phyloP scores from a whole-genome alignment of 805 yeast species.

The Lachancea sp. region DNA sequence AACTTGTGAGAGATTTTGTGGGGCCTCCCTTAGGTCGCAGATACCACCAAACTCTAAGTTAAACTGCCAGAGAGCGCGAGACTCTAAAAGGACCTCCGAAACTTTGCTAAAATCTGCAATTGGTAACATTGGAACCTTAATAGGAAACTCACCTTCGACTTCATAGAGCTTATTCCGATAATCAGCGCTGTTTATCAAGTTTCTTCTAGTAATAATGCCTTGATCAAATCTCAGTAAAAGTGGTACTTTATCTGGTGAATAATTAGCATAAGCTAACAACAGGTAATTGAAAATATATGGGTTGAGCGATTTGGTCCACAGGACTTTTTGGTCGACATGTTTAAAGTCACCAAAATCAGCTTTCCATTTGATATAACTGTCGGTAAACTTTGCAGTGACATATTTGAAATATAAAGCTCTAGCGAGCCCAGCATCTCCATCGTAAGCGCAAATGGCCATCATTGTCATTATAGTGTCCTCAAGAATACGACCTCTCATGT shows the following conservation, averaged over 20 bases:
- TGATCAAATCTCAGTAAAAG: conserved; percentile 38
- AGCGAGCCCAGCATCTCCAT: conserved; percentile 68
- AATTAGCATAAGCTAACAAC: conserved; percentile 45
- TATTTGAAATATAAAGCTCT: conserved; percentile 58
- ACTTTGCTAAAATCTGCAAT: conserved; percentile 36
- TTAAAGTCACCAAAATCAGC: conserved; percentile 5
- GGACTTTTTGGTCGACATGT: conserved; percentile 4
- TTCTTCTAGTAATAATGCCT: conserved; percentile 43
- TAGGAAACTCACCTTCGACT: conserved; percentile 15
- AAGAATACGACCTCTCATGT: conserved; percentile 6
- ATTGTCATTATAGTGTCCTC: conserved; percentile 37
- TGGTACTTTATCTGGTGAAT: conserved; percentile 29
- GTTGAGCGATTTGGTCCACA: conserved; percentile 31
- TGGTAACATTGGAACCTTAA: conserved; percentile 64
- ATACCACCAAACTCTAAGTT: conserved; percentile 32
- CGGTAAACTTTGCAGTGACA: conserved; percentile 30
- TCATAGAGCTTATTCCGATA: conserved; percentile 28
- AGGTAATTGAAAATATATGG: conserved; percentile 41
- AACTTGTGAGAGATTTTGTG: conserved; percentile 45
- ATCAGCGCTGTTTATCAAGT: conserved; percentile 40
- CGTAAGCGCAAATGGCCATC: conserved; percentile 68
- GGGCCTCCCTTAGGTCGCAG: conserved; percentile 41
- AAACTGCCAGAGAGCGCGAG: conserved; percentile 62
- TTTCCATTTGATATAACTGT: conserved; percentile 9
- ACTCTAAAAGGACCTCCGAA: conserved; percentile 57